Percentiles rank a stretch among this genome's conserved stretches.
Conservation (phyloP, 1,284 basidiomycete species). For the Melanopsichium pennsylvanicum region DNA sequence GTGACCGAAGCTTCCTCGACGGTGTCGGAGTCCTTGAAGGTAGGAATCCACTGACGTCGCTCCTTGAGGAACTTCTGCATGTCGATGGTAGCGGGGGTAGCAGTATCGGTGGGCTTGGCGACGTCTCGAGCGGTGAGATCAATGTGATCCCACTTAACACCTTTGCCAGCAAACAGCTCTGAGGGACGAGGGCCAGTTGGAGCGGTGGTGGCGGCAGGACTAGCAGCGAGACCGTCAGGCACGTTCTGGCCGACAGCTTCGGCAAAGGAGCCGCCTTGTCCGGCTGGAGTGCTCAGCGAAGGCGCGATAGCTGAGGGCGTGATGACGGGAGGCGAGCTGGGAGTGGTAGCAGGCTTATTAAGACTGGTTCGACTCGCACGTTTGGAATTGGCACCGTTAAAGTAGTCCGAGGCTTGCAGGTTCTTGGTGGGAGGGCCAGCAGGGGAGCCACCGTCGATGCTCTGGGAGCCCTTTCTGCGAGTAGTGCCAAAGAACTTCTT, state of each 20-base stretch:
- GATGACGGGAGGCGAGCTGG: slow-evolving; percentile 15
- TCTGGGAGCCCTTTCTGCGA: slow-evolving; percentile 37
- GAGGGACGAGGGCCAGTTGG: slow-evolving; percentile 37
- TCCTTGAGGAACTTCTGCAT: slow-evolving; percentile 56
- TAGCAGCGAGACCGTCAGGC: slow-evolving; percentile 14
- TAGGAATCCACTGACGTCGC: slow-evolving; percentile 54
- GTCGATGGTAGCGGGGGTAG: slow-evolving; percentile 29
- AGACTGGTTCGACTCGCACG: slow-evolving; percentile 27
- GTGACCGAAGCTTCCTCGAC: slow-evolving; percentile 19
- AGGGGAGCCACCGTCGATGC: slow-evolving; percentile 23
- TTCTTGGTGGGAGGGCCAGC: slow-evolving; percentile 3
- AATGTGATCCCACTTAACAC: slow-evolving; percentile 55
- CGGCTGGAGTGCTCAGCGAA: slow-evolving; percentile 20
- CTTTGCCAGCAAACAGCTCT: slow-evolving; percentile 58
- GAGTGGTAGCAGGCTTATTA: slow-evolving; percentile 6
- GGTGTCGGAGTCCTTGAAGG: slow-evolving; percentile 32
- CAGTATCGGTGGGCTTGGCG: slow-evolving; percentile 20
- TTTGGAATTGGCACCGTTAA: slow-evolving; percentile 11
- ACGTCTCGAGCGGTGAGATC: slow-evolving; percentile 41
- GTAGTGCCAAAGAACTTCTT: slow-evolving; percentile 48
- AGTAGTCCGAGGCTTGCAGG: slow-evolving; percentile 11
- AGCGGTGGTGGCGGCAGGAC: slow-evolving; percentile 5
- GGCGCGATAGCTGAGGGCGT: slow-evolving; percentile 23
- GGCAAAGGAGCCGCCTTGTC: slow-evolving; percentile 8
- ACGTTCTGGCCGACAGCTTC: slow-evolving; percentile 17